These are phyloP conservation scores for Aspergillus sp. DNA, from an alignment of 2,329 filamentous ascomycete genomes.

Conservation along the genomic window DNA sequence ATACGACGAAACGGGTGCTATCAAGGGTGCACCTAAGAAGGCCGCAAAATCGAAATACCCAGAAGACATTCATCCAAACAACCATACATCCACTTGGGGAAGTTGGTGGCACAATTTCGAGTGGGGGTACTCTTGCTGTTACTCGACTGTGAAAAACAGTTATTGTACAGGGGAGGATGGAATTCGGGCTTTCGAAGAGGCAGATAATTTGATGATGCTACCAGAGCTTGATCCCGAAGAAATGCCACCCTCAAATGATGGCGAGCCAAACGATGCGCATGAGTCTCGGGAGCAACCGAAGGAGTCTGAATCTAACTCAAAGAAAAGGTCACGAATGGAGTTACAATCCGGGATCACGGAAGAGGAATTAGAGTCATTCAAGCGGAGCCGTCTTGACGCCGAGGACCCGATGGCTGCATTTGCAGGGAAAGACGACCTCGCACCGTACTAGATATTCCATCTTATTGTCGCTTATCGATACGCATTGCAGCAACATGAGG, in stretches of 20 bases:
- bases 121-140: slow-evolving; percentile 96
- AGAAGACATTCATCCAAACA: slow-evolving; percentile 83
- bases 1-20: slow-evolving; percentile 82
- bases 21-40: slow-evolving; percentile 80
- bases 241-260: slow-evolving; percentile 1
- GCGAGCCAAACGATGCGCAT: slow-evolving; percentile 15
- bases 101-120: slow-evolving; percentile 96
- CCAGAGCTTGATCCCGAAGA: slow-evolving; percentile 19
- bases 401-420: slow-evolving; percentile 85
- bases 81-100: slow-evolving; percentile 89
- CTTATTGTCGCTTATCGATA: background rate
- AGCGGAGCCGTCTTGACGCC: slow-evolving; percentile 66
- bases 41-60: slow-evolving; percentile 83
- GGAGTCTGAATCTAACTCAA: slow-evolving; percentile 34
- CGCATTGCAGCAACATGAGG: slow-evolving; percentile 2
- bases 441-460: slow-evolving; percentile 29
- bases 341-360: slow-evolving; percentile 74
- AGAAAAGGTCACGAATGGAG: slow-evolving; percentile 73
- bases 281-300: slow-evolving; percentile 22
- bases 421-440: slow-evolving; percentile 66
- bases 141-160: slow-evolving; percentile 89
- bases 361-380: slow-evolving; percentile 81
- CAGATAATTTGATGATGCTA: slow-evolving; percentile 57
- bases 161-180: slow-evolving; percentile 95
- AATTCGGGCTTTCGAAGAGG: slow-evolving; percentile 72